Conservation (phyloP, 192 early-diverging fungal species). For the Helicostylum pulchrum region DNA sequence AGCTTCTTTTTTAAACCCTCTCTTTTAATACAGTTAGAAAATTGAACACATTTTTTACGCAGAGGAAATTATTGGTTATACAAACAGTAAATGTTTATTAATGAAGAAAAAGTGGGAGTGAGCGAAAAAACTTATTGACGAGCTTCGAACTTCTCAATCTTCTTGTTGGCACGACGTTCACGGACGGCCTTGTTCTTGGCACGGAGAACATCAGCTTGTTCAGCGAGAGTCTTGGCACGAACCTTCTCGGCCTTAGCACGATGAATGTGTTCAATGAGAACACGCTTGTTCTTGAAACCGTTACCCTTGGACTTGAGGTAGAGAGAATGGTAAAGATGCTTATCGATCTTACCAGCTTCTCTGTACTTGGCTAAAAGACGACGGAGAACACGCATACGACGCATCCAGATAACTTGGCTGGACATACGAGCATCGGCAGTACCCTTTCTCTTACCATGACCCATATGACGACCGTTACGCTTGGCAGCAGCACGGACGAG, state of each 20-base stretch:
- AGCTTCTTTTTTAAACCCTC: too few species aligned
- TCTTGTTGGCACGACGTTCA: conserved; percentile 83
- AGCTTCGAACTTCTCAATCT: conserved; percentile 69
- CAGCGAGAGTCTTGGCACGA: conserved; percentile 85
- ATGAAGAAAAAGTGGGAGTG: too few species aligned
- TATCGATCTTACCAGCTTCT: conserved; percentile 96
- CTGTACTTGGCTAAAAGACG: conserved; percentile 96
- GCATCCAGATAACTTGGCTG: conserved; percentile 93
- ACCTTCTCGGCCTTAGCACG: conserved; percentile 98
- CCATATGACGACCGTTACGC: conserved; percentile 95
- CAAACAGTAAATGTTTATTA: too few species aligned
- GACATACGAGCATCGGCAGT: conserved; percentile 99
- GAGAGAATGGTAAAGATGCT: conserved; percentile 91
- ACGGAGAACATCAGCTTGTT: conserved; percentile 99
- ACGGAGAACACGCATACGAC: conserved; percentile 93
- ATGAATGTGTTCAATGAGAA: conserved; percentile 99
- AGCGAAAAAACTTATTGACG: too few species aligned
- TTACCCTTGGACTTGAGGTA: conserved; percentile 99
- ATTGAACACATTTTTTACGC: too few species aligned
- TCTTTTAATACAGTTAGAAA: too few species aligned
- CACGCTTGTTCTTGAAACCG: conserved; percentile 99
- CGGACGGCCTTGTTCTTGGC: conserved; percentile 92
- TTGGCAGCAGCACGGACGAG: conserved; percentile 90
- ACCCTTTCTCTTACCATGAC: conserved; percentile 91
- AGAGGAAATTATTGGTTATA: too few species aligned